Evolutionary conservation across 1,284 basidiomycete genomes (phyloP).

Genomic region (Schizophyllum amplum): DNA sequence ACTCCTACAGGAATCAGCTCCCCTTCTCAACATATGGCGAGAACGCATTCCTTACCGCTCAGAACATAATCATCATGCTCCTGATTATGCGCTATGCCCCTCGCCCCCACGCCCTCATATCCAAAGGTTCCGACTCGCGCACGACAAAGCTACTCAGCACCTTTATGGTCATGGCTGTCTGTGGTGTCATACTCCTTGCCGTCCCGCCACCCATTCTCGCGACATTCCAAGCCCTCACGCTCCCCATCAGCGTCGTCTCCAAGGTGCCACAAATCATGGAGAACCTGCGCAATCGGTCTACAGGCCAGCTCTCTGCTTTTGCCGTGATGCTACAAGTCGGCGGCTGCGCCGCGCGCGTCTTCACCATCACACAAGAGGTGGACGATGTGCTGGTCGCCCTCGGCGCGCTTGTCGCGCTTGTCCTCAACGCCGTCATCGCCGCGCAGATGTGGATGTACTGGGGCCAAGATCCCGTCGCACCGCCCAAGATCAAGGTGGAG

Average conservation of each 20-base stretch:
- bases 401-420: constrained; percentile 73
- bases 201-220: constrained; percentile 49
- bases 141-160: constrained; percentile 25
- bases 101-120: constrained; percentile 3
- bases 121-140: constrained; percentile 17
- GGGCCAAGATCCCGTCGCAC: constrained; percentile 41
- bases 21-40: constrained; percentile 96
- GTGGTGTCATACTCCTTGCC: constrained; percentile 37
- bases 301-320: constrained; percentile 86
- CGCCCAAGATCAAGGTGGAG: constrained; percentile 22
- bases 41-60: constrained; percentile 81
- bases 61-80: constrained; percentile 77
- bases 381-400: constrained; percentile 72
- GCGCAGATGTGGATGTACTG: constrained; percentile 79
- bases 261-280: constrained; percentile 85
- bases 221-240: constrained; percentile 67
- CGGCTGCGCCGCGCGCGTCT: constrained; percentile 83
- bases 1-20: constrained; percentile 76
- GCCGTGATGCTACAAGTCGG: constrained; percentile 78
- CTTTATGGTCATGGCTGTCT: constrained; percentile 29
- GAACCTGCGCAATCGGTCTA: constrained; percentile 67
- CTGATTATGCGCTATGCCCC: constrained; percentile 65
- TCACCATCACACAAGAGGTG: constrained; percentile 84
- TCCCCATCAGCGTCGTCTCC: constrained; percentile 78
- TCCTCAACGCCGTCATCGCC: constrained; percentile 75